Percentiles rank a stretch among this genome's conserved stretches.
Conservation (phyloP, 2,329 filamentous ascomycete species). For the Scopulariopsis brevicaulis region DNA sequence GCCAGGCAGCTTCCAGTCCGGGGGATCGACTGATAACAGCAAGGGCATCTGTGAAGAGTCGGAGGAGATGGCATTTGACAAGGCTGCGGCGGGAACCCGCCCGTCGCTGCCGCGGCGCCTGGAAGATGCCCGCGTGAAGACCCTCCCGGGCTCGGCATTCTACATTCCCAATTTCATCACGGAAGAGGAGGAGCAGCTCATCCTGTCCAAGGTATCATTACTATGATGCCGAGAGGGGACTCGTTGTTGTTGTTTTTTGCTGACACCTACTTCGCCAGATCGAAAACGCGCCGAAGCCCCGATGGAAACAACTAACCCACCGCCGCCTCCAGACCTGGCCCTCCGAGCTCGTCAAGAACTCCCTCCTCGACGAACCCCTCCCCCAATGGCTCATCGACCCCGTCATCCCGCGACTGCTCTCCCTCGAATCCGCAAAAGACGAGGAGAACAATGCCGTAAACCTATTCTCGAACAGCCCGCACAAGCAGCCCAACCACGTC, state of each 20-base stretch:
- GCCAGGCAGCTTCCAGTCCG: not conserved
- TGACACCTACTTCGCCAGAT: constrained; percentile 25
- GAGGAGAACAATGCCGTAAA: constrained; percentile 16
- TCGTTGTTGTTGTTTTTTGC: not conserved
- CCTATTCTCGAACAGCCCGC: constrained; percentile 55
- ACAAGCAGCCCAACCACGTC: constrained; percentile 75
- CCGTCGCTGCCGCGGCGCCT: constrained; percentile 32
- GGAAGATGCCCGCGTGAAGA: constrained; percentile 36
- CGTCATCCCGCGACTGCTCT: constrained; percentile 49
- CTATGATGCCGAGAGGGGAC: not conserved
- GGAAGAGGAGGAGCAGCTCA: constrained; percentile 55
- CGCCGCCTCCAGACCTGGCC: constrained; percentile 87
- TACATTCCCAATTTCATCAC: constrained; percentile 84
- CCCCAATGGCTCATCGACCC: constrained; percentile 66
- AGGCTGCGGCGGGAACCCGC: not conserved
- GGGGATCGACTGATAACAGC: not conserved
- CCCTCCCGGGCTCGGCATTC: constrained; percentile 56
- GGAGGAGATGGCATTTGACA: not conserved
- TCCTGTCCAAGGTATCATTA: constrained; percentile 56
- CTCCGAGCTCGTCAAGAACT: constrained; percentile 68
- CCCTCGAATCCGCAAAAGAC: constrained; percentile 25
- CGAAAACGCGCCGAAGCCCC: constrained; percentile 54
- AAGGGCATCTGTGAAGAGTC: not conserved
- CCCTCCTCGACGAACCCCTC: constrained; percentile 61
- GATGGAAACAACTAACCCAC: constrained; percentile 82